A percentile compares a stretch with the other conserved stretches of the same genome.
Evolutionary conservation across 192 early-diverging fungal genomes (phyloP).

Genomic region (Chytriomyces hyalinus): DNA sequence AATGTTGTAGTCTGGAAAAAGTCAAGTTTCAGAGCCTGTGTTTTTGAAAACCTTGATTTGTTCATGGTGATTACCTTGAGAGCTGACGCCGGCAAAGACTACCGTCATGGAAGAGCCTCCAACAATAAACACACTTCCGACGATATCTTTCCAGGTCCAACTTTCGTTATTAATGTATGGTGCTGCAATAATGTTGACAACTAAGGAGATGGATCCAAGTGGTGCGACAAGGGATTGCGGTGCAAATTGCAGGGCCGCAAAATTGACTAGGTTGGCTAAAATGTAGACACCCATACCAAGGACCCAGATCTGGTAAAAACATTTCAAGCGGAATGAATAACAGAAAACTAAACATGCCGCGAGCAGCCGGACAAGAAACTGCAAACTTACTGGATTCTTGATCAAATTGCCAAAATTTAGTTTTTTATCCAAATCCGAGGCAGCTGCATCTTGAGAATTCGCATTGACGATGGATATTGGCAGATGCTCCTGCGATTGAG

Average conservation of each 20-base stretch:
- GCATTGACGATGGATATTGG: slow-evolving; percentile 10
- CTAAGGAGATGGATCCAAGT: slow-evolving; percentile 78
- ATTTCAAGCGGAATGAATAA: not conserved
- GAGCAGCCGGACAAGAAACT: not conserved
- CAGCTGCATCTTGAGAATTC: slow-evolving; percentile 14
- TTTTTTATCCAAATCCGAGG: slow-evolving; percentile 42
- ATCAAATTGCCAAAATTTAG: slow-evolving; percentile 41
- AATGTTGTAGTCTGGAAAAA: slow-evolving; percentile 65
- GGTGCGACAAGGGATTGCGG: slow-evolving; percentile 81
- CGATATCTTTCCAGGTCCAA: slow-evolving; percentile 68
- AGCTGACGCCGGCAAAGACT: slow-evolving; percentile 60
- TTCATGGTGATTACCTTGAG: slow-evolving; percentile 15
- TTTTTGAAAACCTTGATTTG: not conserved
- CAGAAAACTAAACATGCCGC: not conserved
- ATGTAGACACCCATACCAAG: slow-evolving; percentile 74
- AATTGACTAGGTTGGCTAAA: slow-evolving; percentile 73
- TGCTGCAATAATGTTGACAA: slow-evolving; percentile 79
- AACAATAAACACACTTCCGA: slow-evolving; percentile 77
- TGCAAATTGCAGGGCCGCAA: slow-evolving; percentile 78
- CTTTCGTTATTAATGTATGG: slow-evolving; percentile 77
- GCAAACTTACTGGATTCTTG: slow-evolving; percentile 45
- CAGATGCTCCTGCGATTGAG: not conserved
- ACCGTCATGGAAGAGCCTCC: slow-evolving; percentile 75
- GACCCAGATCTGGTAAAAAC: slow-evolving; percentile 57
- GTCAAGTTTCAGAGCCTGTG: not conserved